A percentile compares a stretch with the other conserved stretches of the same genome.
phyloP scores from a whole-genome alignment of 1,284 basidiomycete genomes.

The Ustilago sp. region DNA sequence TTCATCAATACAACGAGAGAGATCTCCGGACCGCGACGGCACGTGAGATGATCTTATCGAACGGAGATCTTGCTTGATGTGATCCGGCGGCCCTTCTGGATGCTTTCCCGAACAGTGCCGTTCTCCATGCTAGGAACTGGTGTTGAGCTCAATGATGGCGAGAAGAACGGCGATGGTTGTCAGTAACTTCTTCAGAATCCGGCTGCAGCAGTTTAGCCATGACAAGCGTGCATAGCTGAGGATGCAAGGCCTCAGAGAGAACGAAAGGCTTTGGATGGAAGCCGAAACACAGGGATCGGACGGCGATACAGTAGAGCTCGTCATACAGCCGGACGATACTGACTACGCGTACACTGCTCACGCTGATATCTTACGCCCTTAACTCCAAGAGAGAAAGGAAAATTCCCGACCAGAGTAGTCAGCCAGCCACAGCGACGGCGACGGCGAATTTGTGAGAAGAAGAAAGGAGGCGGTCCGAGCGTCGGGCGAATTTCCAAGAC shows the following conservation, averaged over 20 bases:
- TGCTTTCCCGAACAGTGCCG: neutral
- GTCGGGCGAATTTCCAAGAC: neutral
- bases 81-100: neutral
- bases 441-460: neutral
- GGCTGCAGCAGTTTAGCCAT: neutral
- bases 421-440: neutral
- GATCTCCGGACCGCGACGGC: slow-evolving; percentile 34
- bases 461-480: slow-evolving; percentile 31
- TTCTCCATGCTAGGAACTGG: neutral
- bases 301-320: neutral
- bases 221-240: too few species aligned
- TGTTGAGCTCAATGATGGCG: neutral
- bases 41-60: slow-evolving; percentile 10
- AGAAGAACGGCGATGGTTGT: neutral
- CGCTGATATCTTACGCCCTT: slow-evolving; percentile 2
- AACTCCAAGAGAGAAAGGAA: neutral
- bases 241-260: neutral
- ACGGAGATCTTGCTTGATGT: slow-evolving; percentile 14
- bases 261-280: neutral
- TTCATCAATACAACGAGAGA: neutral
- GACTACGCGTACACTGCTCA: neutral
- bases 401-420: neutral
- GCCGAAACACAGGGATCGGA: neutral
- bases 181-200: neutral
- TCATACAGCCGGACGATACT: slow-evolving; percentile 4